Evolutionary conservation across 2,329 filamentous ascomycete species (phyloP).

Genomic region (Endoconidiophora polonica): DNA sequence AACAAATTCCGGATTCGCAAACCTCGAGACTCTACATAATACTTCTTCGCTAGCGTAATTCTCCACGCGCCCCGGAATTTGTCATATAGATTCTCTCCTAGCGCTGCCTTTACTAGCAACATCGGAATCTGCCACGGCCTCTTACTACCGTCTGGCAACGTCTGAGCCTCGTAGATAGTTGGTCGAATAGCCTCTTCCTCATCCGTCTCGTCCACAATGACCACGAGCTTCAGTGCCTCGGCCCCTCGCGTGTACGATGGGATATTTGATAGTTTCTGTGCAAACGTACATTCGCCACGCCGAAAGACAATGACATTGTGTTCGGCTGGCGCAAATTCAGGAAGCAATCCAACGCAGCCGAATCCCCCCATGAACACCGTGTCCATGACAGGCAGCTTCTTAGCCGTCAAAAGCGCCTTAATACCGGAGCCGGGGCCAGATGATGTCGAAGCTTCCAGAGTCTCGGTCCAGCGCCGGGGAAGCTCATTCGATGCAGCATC

Average conservation of each 20-base stretch:
- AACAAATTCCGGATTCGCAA: constrained; percentile 57
- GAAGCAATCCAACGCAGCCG: constrained; percentile 44
- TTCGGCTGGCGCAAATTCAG: constrained; percentile 31
- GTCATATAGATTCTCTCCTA: constrained; percentile 44
- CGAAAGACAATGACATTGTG: constrained; percentile 70
- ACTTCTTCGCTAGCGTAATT: constrained; percentile 61
- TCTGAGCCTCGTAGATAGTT: constrained; percentile 58
- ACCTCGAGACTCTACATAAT: constrained; percentile 67
- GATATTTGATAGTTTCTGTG: constrained; percentile 68
- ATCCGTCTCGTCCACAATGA: constrained; percentile 42
- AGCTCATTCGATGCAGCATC: neutral
- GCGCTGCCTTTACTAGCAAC: constrained; percentile 60
- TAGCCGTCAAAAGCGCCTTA: constrained; percentile 40
- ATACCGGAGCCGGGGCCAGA: constrained; percentile 41
- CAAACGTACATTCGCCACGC: constrained; percentile 73
- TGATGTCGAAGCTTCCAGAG: constrained; percentile 3
- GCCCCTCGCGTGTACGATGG: constrained; percentile 50
- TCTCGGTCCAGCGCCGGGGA: constrained; percentile 8
- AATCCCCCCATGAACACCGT: constrained; percentile 55
- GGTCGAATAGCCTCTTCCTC: constrained; percentile 34
- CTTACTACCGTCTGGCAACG: constrained; percentile 50
- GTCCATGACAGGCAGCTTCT: constrained; percentile 9
- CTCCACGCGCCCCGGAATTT: constrained; percentile 46
- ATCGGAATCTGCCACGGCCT: constrained; percentile 61
- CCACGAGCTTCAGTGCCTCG: constrained; percentile 56